phyloP scores from a whole-genome alignment of 139 green algal genomes.

The Chlorella sp. region DNA sequence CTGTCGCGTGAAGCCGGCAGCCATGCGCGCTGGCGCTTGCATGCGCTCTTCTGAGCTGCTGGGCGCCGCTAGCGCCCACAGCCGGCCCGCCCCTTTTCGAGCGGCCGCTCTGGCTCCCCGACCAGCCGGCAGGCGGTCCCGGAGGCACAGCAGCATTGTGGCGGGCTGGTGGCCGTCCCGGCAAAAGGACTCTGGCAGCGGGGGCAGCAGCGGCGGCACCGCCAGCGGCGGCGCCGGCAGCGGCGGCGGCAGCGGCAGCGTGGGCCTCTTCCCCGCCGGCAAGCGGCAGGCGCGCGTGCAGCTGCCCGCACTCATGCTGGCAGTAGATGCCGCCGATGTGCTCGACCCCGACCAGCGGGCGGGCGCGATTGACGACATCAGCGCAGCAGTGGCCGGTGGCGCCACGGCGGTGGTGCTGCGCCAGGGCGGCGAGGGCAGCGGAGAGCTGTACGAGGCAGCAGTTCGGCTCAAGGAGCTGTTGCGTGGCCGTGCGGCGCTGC shows the following conservation, averaged over 20 bases:
- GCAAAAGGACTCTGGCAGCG: neutral
- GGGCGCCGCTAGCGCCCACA: too few relatives aligned
- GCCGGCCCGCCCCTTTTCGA: too few relatives aligned
- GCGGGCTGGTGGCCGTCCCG: neutral
- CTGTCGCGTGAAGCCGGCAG: too few relatives aligned
- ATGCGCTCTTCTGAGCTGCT: too few relatives aligned
- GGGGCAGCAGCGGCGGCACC: neutral
- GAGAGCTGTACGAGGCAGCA: conserved; percentile 84
- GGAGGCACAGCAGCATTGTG: too few relatives aligned
- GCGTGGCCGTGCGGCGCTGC: conserved; percentile 75
- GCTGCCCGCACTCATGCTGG: conserved; percentile 75
- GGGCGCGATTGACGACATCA: conserved; percentile 5
- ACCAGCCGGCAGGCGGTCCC: too few relatives aligned
- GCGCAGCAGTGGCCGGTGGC: conserved; percentile 61
- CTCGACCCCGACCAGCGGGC: conserved; percentile 44
- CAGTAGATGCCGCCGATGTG: conserved; percentile 50
- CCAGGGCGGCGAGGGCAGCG: conserved; percentile 40
- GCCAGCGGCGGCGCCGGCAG: neutral
- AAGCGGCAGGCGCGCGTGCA: conserved; percentile 66
- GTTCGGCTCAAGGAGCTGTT: conserved; percentile 72
- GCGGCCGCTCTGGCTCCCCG: too few relatives aligned
- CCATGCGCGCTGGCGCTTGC: too few relatives aligned
- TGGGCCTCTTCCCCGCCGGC: conserved; percentile 57
- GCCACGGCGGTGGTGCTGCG: conserved; percentile 71
- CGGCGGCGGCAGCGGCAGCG: neutral